These are phyloP conservation scores for Nitzschia sp. DNA, from an alignment of 108 stramenopile genomes.

Conservation along the genomic window DNA sequence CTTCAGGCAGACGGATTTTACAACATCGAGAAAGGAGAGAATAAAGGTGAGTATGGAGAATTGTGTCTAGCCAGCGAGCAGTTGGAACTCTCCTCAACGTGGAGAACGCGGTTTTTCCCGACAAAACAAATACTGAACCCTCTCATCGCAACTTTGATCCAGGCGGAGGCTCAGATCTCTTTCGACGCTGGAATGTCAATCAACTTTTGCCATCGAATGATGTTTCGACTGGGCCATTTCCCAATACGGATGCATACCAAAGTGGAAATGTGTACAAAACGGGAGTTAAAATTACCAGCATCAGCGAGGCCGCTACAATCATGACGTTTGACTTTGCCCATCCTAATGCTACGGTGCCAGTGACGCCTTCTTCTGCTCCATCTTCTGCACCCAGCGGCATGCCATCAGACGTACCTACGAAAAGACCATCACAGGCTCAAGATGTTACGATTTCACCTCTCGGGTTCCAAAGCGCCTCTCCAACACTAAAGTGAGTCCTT, in stretches of 20 bases:
- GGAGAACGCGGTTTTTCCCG: too few species aligned
- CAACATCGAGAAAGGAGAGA: conserved; percentile 55
- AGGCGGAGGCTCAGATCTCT: conserved; percentile 12
- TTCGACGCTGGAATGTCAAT: conserved; percentile 16
- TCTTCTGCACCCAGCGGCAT: too few species aligned
- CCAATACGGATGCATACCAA: conserved; percentile 58
- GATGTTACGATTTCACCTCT: too few species aligned
- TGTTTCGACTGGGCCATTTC: conserved; percentile 21
- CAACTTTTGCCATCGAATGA: conserved; percentile 12
- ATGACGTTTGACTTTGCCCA: conserved; percentile 39
- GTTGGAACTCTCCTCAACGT: too few species aligned
- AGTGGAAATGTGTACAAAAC: conserved; percentile 33
- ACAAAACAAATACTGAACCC: too few species aligned
- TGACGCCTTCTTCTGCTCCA: background rate
- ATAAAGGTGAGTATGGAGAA: conserved; percentile 31
- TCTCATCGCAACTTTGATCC: too few species aligned
- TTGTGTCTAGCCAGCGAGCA: background rate
- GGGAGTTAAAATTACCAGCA: conserved; percentile 36
- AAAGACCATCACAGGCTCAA: too few species aligned
- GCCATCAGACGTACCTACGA: too few species aligned
- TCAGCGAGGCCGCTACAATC: conserved; percentile 19
- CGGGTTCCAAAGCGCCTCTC: too few species aligned
- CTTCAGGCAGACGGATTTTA: conserved; percentile 74
- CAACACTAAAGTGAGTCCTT: too few species aligned
- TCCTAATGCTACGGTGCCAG: background rate